These are phyloP conservation scores for Kwoniella heveanensis DNA, from an alignment of 768 basidiomycete genomes.

Conservation along the genomic window DNA sequence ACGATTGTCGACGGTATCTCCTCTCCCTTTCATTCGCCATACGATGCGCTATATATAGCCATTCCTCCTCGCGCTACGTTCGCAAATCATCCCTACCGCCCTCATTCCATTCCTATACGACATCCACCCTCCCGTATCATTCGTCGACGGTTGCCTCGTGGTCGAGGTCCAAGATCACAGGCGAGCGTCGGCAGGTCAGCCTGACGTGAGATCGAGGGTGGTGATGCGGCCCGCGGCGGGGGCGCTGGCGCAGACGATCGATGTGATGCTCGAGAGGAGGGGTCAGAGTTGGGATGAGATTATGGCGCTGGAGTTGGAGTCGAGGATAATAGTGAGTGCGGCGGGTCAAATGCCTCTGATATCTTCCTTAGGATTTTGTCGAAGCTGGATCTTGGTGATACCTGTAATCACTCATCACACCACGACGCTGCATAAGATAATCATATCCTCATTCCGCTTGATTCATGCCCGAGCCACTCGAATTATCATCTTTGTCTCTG, in stretches of 20 bases:
- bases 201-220: slow-evolving; percentile 32
- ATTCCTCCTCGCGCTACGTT: slow-evolving; percentile 58
- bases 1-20: neutral
- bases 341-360: no score
- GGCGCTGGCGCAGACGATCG: slow-evolving; percentile 43
- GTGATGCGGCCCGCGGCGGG: slow-evolving; percentile 49
- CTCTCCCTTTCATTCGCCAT: no score
- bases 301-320: slow-evolving; percentile 56
- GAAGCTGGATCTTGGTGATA: no score
- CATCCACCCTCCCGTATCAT: slow-evolving; percentile 34
- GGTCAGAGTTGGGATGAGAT: slow-evolving; percentile 53
- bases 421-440: no score
- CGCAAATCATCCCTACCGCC: slow-evolving; percentile 56
- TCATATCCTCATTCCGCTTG: no score
- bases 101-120: slow-evolving; percentile 56
- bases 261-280: slow-evolving; percentile 41
- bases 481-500: no score
- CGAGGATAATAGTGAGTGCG: slow-evolving; percentile 56
- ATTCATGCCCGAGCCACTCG: no score
- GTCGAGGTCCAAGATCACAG: slow-evolving; percentile 59
- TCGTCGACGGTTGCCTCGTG: slow-evolving; percentile 56
- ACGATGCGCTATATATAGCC: no score
- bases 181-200: slow-evolving; percentile 3
- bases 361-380: no score
- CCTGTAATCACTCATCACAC: no score